Evolutionary conservation across 1,139 yeast species (phyloP).

Genomic region (Pichia sp.): DNA sequence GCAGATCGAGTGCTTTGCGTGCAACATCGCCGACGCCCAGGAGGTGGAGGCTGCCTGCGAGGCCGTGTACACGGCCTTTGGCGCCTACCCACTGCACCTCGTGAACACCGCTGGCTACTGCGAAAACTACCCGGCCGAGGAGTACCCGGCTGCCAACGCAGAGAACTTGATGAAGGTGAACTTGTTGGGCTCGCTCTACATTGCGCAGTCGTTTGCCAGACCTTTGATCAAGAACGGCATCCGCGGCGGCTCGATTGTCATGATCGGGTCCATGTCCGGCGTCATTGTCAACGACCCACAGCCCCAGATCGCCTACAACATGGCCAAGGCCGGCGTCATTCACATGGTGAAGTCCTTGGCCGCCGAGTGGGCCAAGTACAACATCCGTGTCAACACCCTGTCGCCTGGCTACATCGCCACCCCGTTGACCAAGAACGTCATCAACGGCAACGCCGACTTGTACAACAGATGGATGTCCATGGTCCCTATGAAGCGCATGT

Average conservation of each 20-base stretch:
- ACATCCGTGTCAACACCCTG: slow-evolving; percentile 70
- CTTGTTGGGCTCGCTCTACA: slow-evolving; percentile 71
- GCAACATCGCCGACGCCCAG: slow-evolving; percentile 67
- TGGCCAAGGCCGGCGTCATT: slow-evolving; percentile 81
- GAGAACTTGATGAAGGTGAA: slow-evolving; percentile 68
- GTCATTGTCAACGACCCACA: slow-evolving; percentile 80
- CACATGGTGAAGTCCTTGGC: slow-evolving; percentile 76
- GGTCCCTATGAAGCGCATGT: slow-evolving; percentile 77
- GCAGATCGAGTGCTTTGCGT: slow-evolving; percentile 63
- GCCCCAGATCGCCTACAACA: slow-evolving; percentile 79
- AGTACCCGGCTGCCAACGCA: slow-evolving; percentile 68
- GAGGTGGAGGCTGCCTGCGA: slow-evolving; percentile 53
- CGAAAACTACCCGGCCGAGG: slow-evolving; percentile 72
- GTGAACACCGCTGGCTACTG: slow-evolving; percentile 84
- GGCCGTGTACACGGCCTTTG: slow-evolving; percentile 53
- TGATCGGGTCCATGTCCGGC: slow-evolving; percentile 86
- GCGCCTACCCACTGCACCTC: slow-evolving; percentile 57
- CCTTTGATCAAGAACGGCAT: slow-evolving; percentile 52
- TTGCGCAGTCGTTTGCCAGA: slow-evolving; percentile 59
- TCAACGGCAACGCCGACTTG: slow-evolving; percentile 46
- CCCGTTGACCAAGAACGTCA: slow-evolving; percentile 56
- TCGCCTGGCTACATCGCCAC: slow-evolving; percentile 81
- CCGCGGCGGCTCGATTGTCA: slow-evolving; percentile 59
- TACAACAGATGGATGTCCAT: slow-evolving; percentile 57
- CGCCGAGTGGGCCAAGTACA: slow-evolving; percentile 78